A percentile compares a stretch with the other conserved stretches of the same genome.
Evolutionary conservation across 2,329 filamentous ascomycete species (phyloP).

Genomic region (Botrytis byssoidea): DNA sequence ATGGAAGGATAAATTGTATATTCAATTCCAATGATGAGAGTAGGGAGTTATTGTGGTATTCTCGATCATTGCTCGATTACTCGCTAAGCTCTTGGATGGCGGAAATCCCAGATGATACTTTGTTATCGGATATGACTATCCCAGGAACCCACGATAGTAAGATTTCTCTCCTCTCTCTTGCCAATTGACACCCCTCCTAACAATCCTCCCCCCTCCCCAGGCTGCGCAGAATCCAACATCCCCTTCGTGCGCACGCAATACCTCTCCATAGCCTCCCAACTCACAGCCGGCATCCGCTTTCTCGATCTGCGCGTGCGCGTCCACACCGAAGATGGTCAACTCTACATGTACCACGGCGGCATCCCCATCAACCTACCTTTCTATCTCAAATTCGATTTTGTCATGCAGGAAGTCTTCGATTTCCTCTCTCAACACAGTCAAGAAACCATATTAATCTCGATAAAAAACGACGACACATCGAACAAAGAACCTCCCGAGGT

Average conservation of each 20-base stretch:
- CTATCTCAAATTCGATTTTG: conserved; percentile 56
- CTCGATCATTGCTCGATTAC: conserved; percentile 38
- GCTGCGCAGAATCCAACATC: conserved; percentile 51
- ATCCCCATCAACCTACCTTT: conserved; percentile 68
- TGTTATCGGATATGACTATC: conserved; percentile 63
- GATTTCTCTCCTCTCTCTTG: not conserved
- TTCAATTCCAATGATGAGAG: conserved; percentile 37
- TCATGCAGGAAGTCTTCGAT: conserved; percentile 57
- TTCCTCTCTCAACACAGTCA: conserved; percentile 60
- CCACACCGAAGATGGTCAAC: conserved; percentile 53
- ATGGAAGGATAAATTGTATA: conserved; percentile 40
- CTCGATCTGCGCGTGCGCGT: conserved; percentile 65
- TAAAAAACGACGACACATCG: conserved; percentile 64
- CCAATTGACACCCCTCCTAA: not conserved
- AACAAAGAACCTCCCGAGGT: conserved; percentile 54
- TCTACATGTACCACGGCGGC: conserved; percentile 68
- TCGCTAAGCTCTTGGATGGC: conserved; percentile 61
- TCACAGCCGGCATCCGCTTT: conserved; percentile 71
- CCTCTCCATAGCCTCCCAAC: conserved; percentile 59
- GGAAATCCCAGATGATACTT: conserved; percentile 53
- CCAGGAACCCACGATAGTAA: conserved; percentile 69
- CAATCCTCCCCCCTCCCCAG: not conserved
- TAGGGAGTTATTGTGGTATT: conserved; percentile 42
- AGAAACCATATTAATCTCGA: conserved; percentile 64
- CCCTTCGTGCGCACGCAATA: conserved; percentile 73